Evolutionary conservation across 371 early-diverging fungal genomes (phyloP), one percentile per base, ranked within the genome.

Genomic region (Syncephalastrum racemosum): DNA sequence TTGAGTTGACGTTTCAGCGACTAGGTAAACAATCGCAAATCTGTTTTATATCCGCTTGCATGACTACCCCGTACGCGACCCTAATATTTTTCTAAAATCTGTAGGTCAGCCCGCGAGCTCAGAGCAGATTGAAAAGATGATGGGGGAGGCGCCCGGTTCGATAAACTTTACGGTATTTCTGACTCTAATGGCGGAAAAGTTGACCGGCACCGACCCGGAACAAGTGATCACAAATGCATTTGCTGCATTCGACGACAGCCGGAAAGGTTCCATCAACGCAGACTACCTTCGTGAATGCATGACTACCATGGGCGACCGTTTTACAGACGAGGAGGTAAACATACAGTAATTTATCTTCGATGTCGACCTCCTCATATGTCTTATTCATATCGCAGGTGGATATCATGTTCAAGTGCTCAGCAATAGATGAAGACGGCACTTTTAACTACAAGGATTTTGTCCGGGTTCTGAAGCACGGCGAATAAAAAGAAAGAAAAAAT

Each of bases 141-240:
- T 96, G 54, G 75, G 79, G 16, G 95, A 95, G 65, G 90, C 93
- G 0, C 89, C 91, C 24, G 92, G 92, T 15, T 77, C 82, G 54
- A 92, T 95, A 66, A 95, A 90, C 65, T 96, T 95, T 62, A 95
- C 96, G 48, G 90, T 93, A 69, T 95, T 98, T 67, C 68, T 98
- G 36, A 96, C 96, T 2, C 68, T 94, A 36, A 89, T 98, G 84
- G 95, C 95, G n/a, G 96, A 96, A 62, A 93, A 92, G 61, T 68
- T 97, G 63, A 84, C 85, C 36, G 91, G 92, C 4, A 93, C 93
- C 0, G 95, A 95, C 65, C 86, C 93, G 14, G 95, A 94, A 64
- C 84, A 88, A 46, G 90, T 88, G 50, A 92, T 97, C 50, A 53
- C 91, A 19, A 83, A 85, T 59, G 95, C 95, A 4, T 92, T 98